phyloP scores from a whole-genome alignment of 23 red algal genomes.

The Gracilariopsis chorda region DNA sequence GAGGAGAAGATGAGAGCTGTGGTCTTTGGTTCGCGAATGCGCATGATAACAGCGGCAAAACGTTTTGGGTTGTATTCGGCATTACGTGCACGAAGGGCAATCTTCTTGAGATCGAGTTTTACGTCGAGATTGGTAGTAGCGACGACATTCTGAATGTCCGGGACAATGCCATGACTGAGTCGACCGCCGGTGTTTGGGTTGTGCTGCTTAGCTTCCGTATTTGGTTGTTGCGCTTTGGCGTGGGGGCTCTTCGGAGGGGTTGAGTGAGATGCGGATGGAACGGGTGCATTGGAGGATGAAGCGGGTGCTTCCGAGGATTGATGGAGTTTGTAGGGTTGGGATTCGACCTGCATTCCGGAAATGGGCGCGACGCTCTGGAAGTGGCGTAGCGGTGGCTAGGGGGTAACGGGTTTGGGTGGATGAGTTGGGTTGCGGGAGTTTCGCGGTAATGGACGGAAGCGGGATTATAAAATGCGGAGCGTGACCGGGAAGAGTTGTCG shows the following conservation, averaged over 20 bases:
- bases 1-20: conserved; percentile 98
- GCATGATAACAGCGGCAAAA: conserved; percentile 99
- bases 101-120: conserved; percentile 85
- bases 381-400: not conserved
- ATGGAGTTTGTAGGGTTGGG: not conserved
- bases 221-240: no score
- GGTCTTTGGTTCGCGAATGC: conserved; percentile 96
- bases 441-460: no score
- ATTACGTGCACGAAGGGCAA: conserved; percentile 94
- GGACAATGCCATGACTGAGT: conserved; percentile 67
- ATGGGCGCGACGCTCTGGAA: not conserved
- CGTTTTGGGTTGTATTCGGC: conserved; percentile 99
- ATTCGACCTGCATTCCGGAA: conserved; percentile 7
- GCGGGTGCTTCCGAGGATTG: not conserved
- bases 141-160: conserved; percentile 95
- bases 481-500: not conserved
- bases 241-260: no score
- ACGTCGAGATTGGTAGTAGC: conserved; percentile 87
- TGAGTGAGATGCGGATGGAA: not conserved
- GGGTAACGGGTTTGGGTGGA: not conserved
- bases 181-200: not conserved
- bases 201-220: not conserved
- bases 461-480: no score
- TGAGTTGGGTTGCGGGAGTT: no score
- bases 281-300: not conserved